Conservation (phyloP, 805 yeast species). For the Ogataea glucozyma region DNA sequence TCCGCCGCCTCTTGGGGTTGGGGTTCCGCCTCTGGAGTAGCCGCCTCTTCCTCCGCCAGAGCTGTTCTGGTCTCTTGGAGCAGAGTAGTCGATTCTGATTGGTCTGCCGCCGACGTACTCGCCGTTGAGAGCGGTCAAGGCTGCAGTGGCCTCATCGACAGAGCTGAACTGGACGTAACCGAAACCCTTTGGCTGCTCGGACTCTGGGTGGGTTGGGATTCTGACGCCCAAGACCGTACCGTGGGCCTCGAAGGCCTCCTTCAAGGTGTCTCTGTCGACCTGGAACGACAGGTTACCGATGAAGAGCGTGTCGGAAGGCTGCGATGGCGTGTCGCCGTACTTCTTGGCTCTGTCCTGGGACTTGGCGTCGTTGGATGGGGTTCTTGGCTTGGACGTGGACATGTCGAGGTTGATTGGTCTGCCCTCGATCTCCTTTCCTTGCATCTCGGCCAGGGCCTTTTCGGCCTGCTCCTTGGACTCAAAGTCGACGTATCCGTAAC, state of each 20-base stretch:
- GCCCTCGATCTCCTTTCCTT: constrained; percentile 95
- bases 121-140: constrained; percentile 85
- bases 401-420: constrained; percentile 93
- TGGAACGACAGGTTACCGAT: constrained; percentile 94
- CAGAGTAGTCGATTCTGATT: constrained; percentile 90
- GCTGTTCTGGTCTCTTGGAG: constrained; percentile 59
- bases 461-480: constrained; percentile 75
- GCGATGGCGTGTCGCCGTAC: constrained; percentile 87
- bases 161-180: constrained; percentile 93
- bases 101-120: constrained; percentile 88
- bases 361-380: constrained; percentile 48
- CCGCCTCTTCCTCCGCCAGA: constrained; percentile 24
- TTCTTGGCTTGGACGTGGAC: constrained; percentile 79
- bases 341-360: constrained; percentile 77
- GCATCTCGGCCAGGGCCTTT: constrained; percentile 79
- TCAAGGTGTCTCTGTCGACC: constrained; percentile 77
- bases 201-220: constrained; percentile 97
- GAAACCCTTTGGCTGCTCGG: constrained; percentile 98
- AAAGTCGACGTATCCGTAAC: constrained; percentile 97
- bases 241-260: constrained; percentile 68
- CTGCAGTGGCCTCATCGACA: constrained; percentile 87
- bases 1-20: constrained; percentile 45
- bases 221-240: constrained; percentile 89
- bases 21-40: constrained; percentile 39
- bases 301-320: constrained; percentile 94